Conservation (phyloP, 2,329 filamentous ascomycete species). For the Colletotrichum sansevieriae region DNA sequence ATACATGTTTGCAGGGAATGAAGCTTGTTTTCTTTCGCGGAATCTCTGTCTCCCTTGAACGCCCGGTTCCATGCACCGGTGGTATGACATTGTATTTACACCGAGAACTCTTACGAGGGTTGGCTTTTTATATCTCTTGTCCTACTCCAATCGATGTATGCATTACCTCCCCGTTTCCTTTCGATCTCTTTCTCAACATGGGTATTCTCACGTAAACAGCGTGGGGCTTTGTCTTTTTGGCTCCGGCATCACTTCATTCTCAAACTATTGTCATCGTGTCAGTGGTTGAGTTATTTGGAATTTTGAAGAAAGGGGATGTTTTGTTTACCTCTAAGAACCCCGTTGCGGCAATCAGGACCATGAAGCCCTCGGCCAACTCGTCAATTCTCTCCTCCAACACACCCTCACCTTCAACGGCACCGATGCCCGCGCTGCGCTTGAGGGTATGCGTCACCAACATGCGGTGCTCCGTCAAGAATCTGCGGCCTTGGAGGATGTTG, state of each 20-base stretch:
- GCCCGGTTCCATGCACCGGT: conserved; percentile 40
- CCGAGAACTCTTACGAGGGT: background rate
- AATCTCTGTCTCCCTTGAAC: conserved; percentile 25
- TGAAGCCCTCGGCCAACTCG: conserved; percentile 87
- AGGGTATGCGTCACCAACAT: conserved; percentile 89
- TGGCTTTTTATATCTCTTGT: conserved; percentile 9
- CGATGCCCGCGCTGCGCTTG: conserved; percentile 88
- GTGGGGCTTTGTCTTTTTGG: conserved; percentile 50
- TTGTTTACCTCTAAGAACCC: conserved; percentile 85
- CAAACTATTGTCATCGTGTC: conserved; percentile 50
- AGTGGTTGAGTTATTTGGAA: background rate
- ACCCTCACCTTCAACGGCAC: conserved; percentile 57
- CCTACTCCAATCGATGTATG: conserved; percentile 1
- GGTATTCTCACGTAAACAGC: conserved; percentile 55
- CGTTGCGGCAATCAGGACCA: conserved; percentile 84
- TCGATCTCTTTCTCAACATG: background rate
- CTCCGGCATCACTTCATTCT: conserved; percentile 54
- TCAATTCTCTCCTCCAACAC: conserved; percentile 73
- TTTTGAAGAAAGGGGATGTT: background rate
- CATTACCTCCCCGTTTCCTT: background rate
- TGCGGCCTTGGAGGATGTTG: conserved; percentile 83
- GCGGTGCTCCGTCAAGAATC: conserved; percentile 86
- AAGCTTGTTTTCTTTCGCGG: conserved; percentile 6
- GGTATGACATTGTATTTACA: conserved; percentile 7
- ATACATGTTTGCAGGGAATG: no score